Base-by-base conservation (phyloP, 495 filamentous ascomycete genomes). In the Xylaria grammica region DNA sequence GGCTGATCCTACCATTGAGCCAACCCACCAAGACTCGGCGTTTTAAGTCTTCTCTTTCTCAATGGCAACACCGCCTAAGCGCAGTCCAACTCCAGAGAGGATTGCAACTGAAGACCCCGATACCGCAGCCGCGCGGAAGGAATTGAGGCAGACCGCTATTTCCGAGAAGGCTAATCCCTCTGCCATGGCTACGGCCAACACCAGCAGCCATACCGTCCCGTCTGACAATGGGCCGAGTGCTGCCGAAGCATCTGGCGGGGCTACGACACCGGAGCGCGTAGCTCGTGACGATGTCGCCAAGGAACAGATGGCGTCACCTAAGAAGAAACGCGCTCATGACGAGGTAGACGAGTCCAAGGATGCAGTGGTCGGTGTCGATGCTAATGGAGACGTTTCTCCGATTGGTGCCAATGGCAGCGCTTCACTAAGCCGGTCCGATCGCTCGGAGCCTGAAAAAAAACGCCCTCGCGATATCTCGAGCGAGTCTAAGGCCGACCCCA, bases 371-470 rank as follows among this genome's bases (percentile, higher is more conserved):
- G 19, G 27, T 19, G 60, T 54, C 8, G 74, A 74, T 29, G 62
- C 68, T 17, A 66, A 69, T 64, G 75, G 75, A 54, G 75, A 73
- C 40, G 70, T 74, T 40, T 75, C 81, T 53, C 72, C 78, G 49
- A 76, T 74, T 44, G 75, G 69, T 44, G 62, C 67, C 42, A 67
- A 60, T 44, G 62, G 70, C 29, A 67, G 66, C n/a, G 57, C 65
- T 19, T 62, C 72, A 29, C 63, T 75, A 34, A 78, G 67, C 62
- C 74, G 82, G 46, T 77, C 78, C 32, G 74, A 77, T 48, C 72
- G 79, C 51, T 78, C 77, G 45, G 84, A 82, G 65, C 84, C 84
- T 34, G 82, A 86, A 74, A 86, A 85, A 75, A 86, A 86, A 70
- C 77, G 84, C 1, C 75, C 77, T 24, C 76, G 83, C 32, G 83